phyloP scores from a whole-genome alignment of 1,139 yeast genomes.

The Suhomyces coccinellae region DNA sequence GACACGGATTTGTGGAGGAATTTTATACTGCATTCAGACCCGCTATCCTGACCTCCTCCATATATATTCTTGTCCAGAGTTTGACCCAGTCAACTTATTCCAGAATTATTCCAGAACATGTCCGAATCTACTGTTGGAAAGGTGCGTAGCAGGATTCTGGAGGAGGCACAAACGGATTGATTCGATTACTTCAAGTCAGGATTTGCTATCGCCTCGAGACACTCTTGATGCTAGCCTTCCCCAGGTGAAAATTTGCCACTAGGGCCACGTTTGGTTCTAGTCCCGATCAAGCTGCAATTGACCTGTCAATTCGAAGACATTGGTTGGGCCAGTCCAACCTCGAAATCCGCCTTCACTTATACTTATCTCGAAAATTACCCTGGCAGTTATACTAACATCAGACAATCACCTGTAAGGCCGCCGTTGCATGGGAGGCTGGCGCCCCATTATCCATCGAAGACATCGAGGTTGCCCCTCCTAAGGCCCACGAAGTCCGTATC shows the following conservation, averaged over 20 bases:
- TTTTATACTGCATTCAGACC: background rate
- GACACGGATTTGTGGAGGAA: background rate
- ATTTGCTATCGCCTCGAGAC: background rate
- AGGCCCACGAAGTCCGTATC: slow-evolving; percentile 95
- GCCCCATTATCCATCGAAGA: slow-evolving; percentile 85
- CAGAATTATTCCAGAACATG: slow-evolving; percentile 5
- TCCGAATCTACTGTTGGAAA: slow-evolving; percentile 34
- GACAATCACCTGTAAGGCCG: slow-evolving; percentile 90
- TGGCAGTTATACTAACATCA: slow-evolving; percentile 27
- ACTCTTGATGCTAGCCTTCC: background rate
- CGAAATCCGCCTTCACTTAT: background rate
- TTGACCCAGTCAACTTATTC: background rate
- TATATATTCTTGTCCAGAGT: background rate
- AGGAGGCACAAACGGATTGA: background rate
- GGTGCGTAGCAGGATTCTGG: slow-evolving; percentile 24
- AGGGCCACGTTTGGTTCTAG: too few relatives aligned
- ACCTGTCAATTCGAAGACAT: background rate
- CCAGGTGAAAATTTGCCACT: background rate
- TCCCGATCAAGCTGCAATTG: too few relatives aligned
- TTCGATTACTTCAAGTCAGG: background rate
- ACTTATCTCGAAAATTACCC: slow-evolving; percentile 11
- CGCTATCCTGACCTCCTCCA: background rate
- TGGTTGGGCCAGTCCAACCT: background rate
- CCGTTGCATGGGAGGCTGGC: slow-evolving; percentile 95
- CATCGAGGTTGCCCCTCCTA: slow-evolving; percentile 88